phyloP scores from a whole-genome alignment of 148 eudicot species.

The Silene uniflora region DNA sequence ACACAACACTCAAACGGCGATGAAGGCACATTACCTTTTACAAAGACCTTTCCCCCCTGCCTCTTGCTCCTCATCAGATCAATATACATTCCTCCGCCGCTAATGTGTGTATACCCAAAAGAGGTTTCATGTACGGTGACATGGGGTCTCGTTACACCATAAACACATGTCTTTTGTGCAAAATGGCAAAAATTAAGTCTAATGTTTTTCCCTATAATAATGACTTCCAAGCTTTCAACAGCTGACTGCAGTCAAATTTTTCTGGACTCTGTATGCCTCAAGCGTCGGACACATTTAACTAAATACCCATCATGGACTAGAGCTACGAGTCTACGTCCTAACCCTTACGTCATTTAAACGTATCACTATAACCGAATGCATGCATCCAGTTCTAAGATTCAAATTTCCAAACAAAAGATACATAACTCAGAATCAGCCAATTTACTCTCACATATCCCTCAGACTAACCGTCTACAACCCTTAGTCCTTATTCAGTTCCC shows the following conservation, averaged over 20 bases:
- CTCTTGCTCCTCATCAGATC: not conserved
- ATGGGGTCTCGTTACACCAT: no score
- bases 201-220: no score
- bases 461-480: not conserved
- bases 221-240: no score
- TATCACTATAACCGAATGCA: not conserved
- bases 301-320: not conserved
- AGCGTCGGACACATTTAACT: not conserved
- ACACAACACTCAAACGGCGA: not conserved
- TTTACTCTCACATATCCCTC: not conserved
- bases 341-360: not conserved
- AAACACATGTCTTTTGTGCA: no score
- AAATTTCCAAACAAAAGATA: not conserved
- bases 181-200: no score
- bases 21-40: not conserved
- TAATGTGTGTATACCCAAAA: not conserved
- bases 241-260: not conserved
- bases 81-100: not conserved
- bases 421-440: not conserved
- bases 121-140: not conserved
- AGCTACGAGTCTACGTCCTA: not conserved
- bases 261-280: not conserved
- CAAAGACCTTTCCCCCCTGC: not conserved
- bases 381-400: constrained; percentile 1
- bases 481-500: not conserved